phyloP scores from a whole-genome alignment of 2,329 filamentous ascomycete species.

The Paracoccidioides lutzii region DNA sequence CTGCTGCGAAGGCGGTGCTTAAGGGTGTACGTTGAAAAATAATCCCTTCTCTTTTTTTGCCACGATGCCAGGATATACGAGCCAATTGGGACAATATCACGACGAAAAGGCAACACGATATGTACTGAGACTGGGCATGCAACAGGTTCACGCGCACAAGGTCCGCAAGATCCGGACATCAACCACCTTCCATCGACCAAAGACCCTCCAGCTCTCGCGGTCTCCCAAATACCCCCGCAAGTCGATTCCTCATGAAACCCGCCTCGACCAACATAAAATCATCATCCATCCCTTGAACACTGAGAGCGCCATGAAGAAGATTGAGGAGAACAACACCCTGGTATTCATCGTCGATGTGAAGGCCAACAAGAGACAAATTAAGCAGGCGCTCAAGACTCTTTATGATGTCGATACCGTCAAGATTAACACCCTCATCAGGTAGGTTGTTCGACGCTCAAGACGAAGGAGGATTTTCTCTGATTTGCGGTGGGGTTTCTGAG shows the following conservation, averaged over 20 bases:
- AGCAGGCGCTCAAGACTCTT: constrained; percentile 94
- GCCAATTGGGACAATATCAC: background rate
- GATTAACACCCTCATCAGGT: constrained; percentile 99
- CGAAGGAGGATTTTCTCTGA: background rate
- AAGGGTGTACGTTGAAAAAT: constrained; percentile 63
- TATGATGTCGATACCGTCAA: constrained; percentile 97
- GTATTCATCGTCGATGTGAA: constrained; percentile 95
- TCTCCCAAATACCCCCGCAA: constrained; percentile 94
- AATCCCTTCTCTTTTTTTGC: background rate
- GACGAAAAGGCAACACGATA: background rate
- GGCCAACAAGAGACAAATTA: constrained; percentile 99
- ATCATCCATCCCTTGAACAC: constrained; percentile 98
- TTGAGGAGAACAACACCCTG: constrained; percentile 99
- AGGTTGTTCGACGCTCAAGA: constrained; percentile 26
- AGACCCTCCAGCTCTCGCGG: constrained; percentile 86
- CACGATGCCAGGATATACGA: background rate
- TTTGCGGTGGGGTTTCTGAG: background rate
- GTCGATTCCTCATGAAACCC: constrained; percentile 76
- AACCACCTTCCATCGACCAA: constrained; percentile 94
- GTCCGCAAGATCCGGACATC: constrained; percentile 81
- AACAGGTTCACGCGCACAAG: constrained; percentile 63
- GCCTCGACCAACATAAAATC: constrained; percentile 95
- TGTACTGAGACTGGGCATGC: background rate
- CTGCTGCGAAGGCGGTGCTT: constrained; percentile 90
- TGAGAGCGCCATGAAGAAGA: constrained; percentile 99